Evolutionary conservation across 2,329 filamentous ascomycete genomes (phyloP), one percentile per base, ranked within the genome.

Genomic region (Fonsecaea erecta): DNA sequence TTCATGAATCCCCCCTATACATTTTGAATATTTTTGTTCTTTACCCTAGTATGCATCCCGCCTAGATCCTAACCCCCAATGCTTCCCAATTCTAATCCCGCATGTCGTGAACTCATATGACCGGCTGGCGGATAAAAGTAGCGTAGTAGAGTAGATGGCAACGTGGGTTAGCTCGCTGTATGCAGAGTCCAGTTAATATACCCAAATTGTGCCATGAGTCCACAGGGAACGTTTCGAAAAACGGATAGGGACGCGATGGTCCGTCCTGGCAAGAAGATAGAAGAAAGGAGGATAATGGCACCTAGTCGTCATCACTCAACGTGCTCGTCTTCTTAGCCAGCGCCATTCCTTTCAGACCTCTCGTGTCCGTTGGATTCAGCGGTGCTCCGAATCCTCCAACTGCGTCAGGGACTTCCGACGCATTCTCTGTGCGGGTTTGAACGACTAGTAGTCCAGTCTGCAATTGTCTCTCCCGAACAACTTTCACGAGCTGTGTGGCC

Each of bases 391-490:
- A 51, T n/a, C 40, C 43, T 24, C 56, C 56, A n/a, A 59, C 51
- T 3, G 40, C 56, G 18, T 60, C 57, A 0, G 46, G 11, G 5
- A 11, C 12, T 11, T 60, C n/a, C 1, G 32, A 26, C 18, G 66
- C 67, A 35, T 16, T 43, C 7, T 66, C 65, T n/a, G 56, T 28
- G 56, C 77, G 81, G 40, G 88, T 89, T 77, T 92, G 88, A 30
- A 93, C 82, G 61, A 93, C 85, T 60, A 93, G 78, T 28, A 93
- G 78, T 75, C 90, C 92, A 0, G 88, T 86, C 68, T 83, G 84
- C n/a, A 90, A 76, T 12, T 83, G 84, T 52, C 81, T 81, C 58
- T 82, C 82, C 51, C 87, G 82, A n/a, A 90, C 76, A 63, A 83
- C 81, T 74, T 54, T 61, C 28, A 69, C 88, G 84, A 9, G 85